These are phyloP conservation scores for Neurospora hispaniola DNA, from an alignment of 495 filamentous ascomycete genomes.

Conservation along the genomic window DNA sequence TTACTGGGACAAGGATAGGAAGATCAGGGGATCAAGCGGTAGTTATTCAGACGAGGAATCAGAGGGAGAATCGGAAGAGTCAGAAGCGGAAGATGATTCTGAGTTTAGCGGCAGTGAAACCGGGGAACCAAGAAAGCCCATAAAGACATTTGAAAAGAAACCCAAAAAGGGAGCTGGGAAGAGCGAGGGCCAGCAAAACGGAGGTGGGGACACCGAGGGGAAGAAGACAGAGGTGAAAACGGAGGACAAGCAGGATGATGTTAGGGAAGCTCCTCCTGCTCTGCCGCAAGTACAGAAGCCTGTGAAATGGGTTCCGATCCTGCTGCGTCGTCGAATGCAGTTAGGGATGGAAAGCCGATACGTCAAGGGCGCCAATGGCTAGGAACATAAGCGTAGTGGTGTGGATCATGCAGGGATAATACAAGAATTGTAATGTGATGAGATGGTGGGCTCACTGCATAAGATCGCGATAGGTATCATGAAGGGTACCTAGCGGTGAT, in stretches of 20 bases:
- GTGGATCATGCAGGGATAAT: neutral
- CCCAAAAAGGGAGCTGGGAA: neutral
- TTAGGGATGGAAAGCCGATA: constrained; percentile 32
- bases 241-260: constrained; percentile 1
- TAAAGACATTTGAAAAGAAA: neutral
- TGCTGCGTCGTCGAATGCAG: constrained; percentile 20
- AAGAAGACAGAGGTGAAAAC: neutral
- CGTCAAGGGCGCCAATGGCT: constrained; percentile 19
- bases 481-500: neutral
- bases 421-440: neutral
- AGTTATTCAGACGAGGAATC: constrained; percentile 14
- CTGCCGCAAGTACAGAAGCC: neutral
- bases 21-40: constrained; percentile 5
- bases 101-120: constrained; percentile 10
- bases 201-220: constrained; percentile 7
- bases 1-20: constrained; percentile 30
- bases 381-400: neutral
- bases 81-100: constrained; percentile 15
- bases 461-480: neutral
- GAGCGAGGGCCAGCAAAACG: constrained; percentile 6
- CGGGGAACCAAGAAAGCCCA: neutral
- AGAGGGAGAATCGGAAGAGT: constrained; percentile 19
- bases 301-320: constrained; percentile 19
- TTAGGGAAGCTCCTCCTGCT: neutral
- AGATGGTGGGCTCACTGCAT: neutral